Evolutionary conservation across 2,329 filamentous ascomycete species (phyloP).

Genomic region (Mycosphaerella sp.): DNA sequence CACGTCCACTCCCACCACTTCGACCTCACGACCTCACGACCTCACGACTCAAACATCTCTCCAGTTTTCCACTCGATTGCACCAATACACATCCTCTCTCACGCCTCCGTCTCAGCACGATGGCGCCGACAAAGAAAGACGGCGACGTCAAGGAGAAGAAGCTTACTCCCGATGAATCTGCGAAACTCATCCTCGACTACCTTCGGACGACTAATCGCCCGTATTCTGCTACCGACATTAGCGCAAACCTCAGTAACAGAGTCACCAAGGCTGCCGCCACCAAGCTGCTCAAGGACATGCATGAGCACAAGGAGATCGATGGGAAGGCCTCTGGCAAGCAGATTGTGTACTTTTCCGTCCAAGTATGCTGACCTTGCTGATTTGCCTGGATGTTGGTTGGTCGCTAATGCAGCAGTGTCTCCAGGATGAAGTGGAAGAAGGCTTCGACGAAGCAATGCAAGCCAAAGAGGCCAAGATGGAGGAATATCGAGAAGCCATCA

Average conservation of each 20-base stretch:
- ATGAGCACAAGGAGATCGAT: slow-evolving; percentile 54
- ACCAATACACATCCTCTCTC: background rate
- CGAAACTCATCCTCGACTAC: slow-evolving; percentile 30
- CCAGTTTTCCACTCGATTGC: background rate
- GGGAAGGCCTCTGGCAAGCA: slow-evolving; percentile 56
- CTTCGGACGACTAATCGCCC: slow-evolving; percentile 32
- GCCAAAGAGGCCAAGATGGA: slow-evolving; percentile 47
- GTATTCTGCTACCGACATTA: slow-evolving; percentile 35
- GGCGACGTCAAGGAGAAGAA: slow-evolving; percentile 22
- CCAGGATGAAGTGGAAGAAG: slow-evolving; percentile 47
- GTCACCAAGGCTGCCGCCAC: slow-evolving; percentile 47
- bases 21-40: background rate
- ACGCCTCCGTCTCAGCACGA: slow-evolving; percentile 12
- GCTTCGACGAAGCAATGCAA: slow-evolving; percentile 45
- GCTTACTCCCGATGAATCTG: slow-evolving; percentile 29
- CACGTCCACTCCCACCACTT: background rate
- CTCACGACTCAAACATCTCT: background rate
- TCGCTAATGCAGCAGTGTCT: background rate
- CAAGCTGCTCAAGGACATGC: slow-evolving; percentile 58
- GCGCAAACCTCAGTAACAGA: slow-evolving; percentile 33
- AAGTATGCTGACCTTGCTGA: slow-evolving; percentile 31
- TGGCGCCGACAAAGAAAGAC: slow-evolving; percentile 31
- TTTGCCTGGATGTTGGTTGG: background rate
- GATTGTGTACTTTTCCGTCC: slow-evolving; percentile 53
- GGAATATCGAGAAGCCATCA: slow-evolving; percentile 42